Evolutionary conservation across 1,139 yeast species (phyloP), one percentile per base, ranked within the genome.

Genomic region (Blastobotrys apis): DNA sequence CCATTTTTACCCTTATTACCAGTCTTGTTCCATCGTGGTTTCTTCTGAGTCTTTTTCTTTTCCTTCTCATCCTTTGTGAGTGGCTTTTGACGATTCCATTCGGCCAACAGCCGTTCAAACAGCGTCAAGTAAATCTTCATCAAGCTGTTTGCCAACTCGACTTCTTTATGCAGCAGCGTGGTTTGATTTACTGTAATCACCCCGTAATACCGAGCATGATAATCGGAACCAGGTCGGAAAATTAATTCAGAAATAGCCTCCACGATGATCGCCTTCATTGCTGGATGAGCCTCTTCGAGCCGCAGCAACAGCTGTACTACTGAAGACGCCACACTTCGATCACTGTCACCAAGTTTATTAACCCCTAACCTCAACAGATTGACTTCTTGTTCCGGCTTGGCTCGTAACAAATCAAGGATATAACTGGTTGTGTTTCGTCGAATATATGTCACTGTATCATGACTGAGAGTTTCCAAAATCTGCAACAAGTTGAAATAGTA

Each of bases 341-440:
- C 97, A 40, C 77, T 74, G 61, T 92, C 99, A 67, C 98, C 98
- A 40, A 92, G 73, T 63, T 92, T 92, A 65, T 94, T 92, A 39
- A 88, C 94, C 41, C 95, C 96, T 47, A 94, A 72, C 56, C 92
- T 77, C 57, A 92, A 72, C 53, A 94, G 71, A 63, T 94, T 92
- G 41, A 83, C 94, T 66, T 92, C 99, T 69, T 94, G 98, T 68
- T 92, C 99, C 2, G 99, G 97, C 63, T 90, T 92, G 13, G 84
- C 74, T 54, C 79, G 81, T 49, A 92, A 69, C 37, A 92, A 72
- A 50, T 86, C 95, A 55, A 90, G 84, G 34, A 90, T 75, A 59
- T 86, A 92, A 38, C 76, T 71, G 31, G 88, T 75, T 32, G 85
- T 80, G 51, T 79, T 85, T 73, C 83, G 75, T 63, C 95, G 79